Conservation (phyloP, 2,329 filamentous ascomycete species). For the Amesomyces nigricolor region DNA sequence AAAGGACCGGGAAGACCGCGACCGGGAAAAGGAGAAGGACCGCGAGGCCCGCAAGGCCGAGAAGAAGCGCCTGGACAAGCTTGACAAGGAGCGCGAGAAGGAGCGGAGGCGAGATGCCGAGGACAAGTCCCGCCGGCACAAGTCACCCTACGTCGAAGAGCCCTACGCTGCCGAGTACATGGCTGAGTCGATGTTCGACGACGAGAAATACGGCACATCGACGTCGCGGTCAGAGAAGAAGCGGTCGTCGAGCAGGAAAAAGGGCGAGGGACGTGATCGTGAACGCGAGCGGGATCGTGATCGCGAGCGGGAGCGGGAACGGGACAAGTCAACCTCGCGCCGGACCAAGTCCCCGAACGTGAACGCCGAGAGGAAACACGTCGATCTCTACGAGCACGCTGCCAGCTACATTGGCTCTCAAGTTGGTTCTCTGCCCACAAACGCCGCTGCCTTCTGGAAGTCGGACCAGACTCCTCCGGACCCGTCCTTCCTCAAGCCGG, state of each 20-base stretch:
- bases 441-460: slow-evolving; percentile 8
- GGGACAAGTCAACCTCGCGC: slow-evolving; percentile 25
- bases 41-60: slow-evolving; percentile 30
- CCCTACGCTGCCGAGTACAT: slow-evolving; percentile 10
- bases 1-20: slow-evolving; percentile 31
- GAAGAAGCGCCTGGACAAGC: slow-evolving; percentile 29
- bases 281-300: slow-evolving; percentile 14
- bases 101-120: slow-evolving; percentile 30
- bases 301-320: slow-evolving; percentile 15
- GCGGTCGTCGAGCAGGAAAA: slow-evolving; percentile 29
- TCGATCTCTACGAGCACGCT: slow-evolving; percentile 13
- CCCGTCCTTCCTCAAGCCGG: neutral
- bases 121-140: slow-evolving; percentile 28
- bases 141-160: slow-evolving; percentile 28
- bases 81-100: slow-evolving; percentile 30
- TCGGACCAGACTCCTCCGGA: slow-evolving; percentile 16
- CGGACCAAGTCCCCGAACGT: slow-evolving; percentile 20
- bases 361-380: slow-evolving; percentile 11
- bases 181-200: slow-evolving; percentile 23
- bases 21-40: slow-evolving; percentile 34
- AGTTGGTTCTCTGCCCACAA: slow-evolving; percentile 5
- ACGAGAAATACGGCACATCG: slow-evolving; percentile 22
- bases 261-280: slow-evolving; percentile 24
- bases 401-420: slow-evolving; percentile 18
- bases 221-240: slow-evolving; percentile 26